Evolutionary conservation across 495 filamentous ascomycete species (phyloP).

Genomic region (Talaromyces liani): DNA sequence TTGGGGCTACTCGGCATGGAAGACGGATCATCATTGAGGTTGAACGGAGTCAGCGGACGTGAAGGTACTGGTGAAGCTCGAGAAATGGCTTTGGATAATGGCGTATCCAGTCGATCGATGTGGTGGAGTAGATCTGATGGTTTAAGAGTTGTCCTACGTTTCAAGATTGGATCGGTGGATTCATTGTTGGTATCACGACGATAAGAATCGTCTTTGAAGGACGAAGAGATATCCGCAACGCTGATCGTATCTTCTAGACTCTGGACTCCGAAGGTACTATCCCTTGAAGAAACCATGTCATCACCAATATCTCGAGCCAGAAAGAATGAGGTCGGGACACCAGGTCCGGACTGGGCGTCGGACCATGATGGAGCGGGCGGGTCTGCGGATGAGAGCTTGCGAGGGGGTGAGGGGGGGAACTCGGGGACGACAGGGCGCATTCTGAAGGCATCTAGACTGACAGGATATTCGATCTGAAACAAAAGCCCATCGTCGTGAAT

Average conservation of each 20-base stretch:
- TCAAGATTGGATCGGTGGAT: slow-evolving; percentile 17
- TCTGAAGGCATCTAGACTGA: slow-evolving; percentile 10
- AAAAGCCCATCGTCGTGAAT: not conserved
- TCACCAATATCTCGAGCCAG: slow-evolving; percentile 31
- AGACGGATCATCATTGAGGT: slow-evolving; percentile 32
- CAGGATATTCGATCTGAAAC: not conserved
- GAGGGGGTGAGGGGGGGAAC: slow-evolving; percentile 18
- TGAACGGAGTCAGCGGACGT: slow-evolving; percentile 40
- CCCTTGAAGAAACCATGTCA: slow-evolving; percentile 18
- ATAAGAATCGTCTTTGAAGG: slow-evolving; percentile 1
- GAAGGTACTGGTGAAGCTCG: slow-evolving; percentile 23
- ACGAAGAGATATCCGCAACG: slow-evolving; percentile 10
- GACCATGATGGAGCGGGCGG: slow-evolving; percentile 22
- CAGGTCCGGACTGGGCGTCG: slow-evolving; percentile 27
- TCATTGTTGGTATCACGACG: slow-evolving; percentile 23
- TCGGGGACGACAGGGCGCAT: slow-evolving; percentile 38
- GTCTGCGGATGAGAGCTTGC: slow-evolving; percentile 28
- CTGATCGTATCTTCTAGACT: slow-evolving; percentile 52
- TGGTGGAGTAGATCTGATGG: slow-evolving; percentile 15
- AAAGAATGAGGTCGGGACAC: slow-evolving; percentile 41
- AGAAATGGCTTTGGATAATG: slow-evolving; percentile 14
- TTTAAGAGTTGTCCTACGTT: slow-evolving; percentile 30
- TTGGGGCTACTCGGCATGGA: slow-evolving; percentile 48
- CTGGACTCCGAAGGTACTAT: slow-evolving; percentile 55
- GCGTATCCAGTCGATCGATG: slow-evolving; percentile 14